Evolutionary conservation across 2,329 filamentous ascomycete genomes (phyloP).

Genomic region (Colletotrichum musae): DNA sequence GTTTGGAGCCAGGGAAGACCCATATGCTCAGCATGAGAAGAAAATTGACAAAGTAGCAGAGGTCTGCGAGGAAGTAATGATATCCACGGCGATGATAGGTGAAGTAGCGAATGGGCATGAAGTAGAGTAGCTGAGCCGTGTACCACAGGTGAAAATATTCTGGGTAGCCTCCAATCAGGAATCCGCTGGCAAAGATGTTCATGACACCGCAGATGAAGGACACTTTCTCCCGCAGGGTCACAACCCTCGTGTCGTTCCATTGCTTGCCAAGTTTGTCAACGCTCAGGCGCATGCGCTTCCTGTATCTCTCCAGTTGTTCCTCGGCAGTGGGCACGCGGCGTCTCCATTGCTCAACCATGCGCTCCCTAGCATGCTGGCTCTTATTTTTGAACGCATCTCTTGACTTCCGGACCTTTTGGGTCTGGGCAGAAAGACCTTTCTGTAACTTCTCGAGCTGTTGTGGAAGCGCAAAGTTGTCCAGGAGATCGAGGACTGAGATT

Average conservation of each 20-base stretch:
- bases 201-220: conserved; percentile 96
- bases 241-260: conserved; percentile 91
- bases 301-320: conserved; percentile 93
- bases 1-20: conserved; percentile 91
- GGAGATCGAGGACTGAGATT: conserved; percentile 90
- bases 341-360: conserved; percentile 94
- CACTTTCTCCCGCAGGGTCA: conserved; percentile 92
- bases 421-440: conserved; percentile 84
- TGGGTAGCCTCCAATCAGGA: conserved; percentile 88
- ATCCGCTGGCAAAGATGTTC: conserved; percentile 97
- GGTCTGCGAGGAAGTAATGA: conserved; percentile 96
- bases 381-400: conserved; percentile 84
- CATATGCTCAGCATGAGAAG: conserved; percentile 87
- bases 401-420: conserved; percentile 86
- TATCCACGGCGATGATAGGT: conserved; percentile 93
- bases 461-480: conserved; percentile 93
- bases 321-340: conserved; percentile 88
- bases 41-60: conserved; percentile 98
- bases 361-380: conserved; percentile 84
- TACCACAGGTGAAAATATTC: conserved; percentile 96
- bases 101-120: conserved; percentile 96
- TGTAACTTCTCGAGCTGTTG: conserved; percentile 94
- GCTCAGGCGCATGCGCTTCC: conserved; percentile 86
- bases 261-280: conserved; percentile 88
- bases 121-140: conserved; percentile 87